phyloP scores from a whole-genome alignment of 306 rosid species.

The Phaseolus lunatus region DNA sequence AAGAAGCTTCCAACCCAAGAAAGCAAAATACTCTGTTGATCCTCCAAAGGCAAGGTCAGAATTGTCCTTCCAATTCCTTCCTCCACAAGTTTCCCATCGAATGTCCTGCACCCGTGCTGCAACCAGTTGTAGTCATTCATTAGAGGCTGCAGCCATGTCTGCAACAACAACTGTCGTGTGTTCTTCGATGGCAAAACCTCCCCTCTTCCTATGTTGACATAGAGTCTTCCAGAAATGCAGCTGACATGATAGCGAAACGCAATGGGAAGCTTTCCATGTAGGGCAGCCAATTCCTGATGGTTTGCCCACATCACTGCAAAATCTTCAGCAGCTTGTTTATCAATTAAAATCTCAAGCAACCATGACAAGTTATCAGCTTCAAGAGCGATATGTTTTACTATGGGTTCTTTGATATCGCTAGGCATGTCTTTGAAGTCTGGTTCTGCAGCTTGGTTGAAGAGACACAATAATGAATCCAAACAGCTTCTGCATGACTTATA shows the following conservation, averaged over 20 bases:
- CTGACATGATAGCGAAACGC: slow-evolving; percentile 75
- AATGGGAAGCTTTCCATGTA: slow-evolving; percentile 69
- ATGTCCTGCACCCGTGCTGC: slow-evolving; percentile 82
- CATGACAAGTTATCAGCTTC: slow-evolving; percentile 87
- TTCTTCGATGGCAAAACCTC: slow-evolving; percentile 79
- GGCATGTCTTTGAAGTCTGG: slow-evolving; percentile 54
- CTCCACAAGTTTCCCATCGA: slow-evolving; percentile 87
- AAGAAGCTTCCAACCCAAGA: slow-evolving; percentile 88
- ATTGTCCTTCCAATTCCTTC: slow-evolving; percentile 96
- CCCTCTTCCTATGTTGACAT: slow-evolving; percentile 87
- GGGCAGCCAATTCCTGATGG: slow-evolving; percentile 78
- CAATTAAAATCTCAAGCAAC: slow-evolving; percentile 87
- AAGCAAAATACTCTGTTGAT: slow-evolving; percentile 84
- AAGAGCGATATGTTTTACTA: slow-evolving; percentile 70
- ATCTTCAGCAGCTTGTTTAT: slow-evolving; percentile 85
- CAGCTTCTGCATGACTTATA: slow-evolving; percentile 72
- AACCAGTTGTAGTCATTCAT: slow-evolving; percentile 88
- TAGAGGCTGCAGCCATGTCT: slow-evolving; percentile 92
- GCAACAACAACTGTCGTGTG: slow-evolving; percentile 70
- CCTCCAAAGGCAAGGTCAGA: slow-evolving; percentile 91
- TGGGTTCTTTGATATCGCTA: slow-evolving; percentile 57
- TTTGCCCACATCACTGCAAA: slow-evolving; percentile 80
- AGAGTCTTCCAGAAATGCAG: slow-evolving; percentile 78
- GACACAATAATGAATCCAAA: slow-evolving; percentile 60
- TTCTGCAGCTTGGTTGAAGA: slow-evolving; percentile 77